Percentiles rank a stretch among this genome's conserved stretches.
Conservation (phyloP, 805 yeast genomes). For the Pichia thaimueangensis region DNA sequence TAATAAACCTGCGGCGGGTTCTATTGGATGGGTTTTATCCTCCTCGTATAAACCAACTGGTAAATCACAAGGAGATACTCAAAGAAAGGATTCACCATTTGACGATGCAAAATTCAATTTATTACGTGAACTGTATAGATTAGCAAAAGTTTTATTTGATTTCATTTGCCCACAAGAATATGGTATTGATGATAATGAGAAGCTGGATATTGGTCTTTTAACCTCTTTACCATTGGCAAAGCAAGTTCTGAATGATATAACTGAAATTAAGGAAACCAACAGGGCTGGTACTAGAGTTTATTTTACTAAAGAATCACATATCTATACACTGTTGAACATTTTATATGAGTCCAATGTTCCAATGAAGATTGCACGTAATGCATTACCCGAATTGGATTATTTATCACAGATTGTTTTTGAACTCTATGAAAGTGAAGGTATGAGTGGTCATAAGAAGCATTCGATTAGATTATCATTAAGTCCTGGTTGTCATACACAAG, state of each 20-base stretch:
- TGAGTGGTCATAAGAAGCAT: constrained; percentile 69
- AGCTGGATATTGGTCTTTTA: constrained; percentile 88
- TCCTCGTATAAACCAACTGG: constrained; percentile 26
- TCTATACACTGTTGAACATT: constrained; percentile 85
- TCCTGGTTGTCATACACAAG: constrained; percentile 98
- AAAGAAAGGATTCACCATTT: constrained; percentile 41
- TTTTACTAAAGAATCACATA: constrained; percentile 95
- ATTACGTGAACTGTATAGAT: constrained; percentile 78
- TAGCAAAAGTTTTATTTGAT: constrained; percentile 91
- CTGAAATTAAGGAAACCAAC: constrained; percentile 69
- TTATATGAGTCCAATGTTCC: constrained; percentile 89
- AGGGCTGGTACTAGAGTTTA: constrained; percentile 82
- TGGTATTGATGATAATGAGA: constrained; percentile 93
- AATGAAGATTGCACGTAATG: constrained; percentile 91
- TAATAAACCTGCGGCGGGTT: constrained; percentile 46
- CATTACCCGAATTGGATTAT: constrained; percentile 93
- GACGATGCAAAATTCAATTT: constrained; percentile 75
- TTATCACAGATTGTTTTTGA: constrained; percentile 93
- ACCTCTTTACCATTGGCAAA: constrained; percentile 92
- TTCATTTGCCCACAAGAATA: constrained; percentile 98
- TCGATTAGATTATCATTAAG: constrained; percentile 87
- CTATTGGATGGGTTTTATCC: constrained; percentile 64
- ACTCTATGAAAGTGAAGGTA: constrained; percentile 70
- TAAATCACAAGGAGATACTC: constrained; percentile 11
- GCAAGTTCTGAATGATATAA: constrained; percentile 76